A percentile compares a stretch with the other conserved stretches of the same genome.
phyloP scores from a whole-genome alignment of 2,329 filamentous ascomycete genomes.

The Hawksworthiomyces lignivorus region DNA sequence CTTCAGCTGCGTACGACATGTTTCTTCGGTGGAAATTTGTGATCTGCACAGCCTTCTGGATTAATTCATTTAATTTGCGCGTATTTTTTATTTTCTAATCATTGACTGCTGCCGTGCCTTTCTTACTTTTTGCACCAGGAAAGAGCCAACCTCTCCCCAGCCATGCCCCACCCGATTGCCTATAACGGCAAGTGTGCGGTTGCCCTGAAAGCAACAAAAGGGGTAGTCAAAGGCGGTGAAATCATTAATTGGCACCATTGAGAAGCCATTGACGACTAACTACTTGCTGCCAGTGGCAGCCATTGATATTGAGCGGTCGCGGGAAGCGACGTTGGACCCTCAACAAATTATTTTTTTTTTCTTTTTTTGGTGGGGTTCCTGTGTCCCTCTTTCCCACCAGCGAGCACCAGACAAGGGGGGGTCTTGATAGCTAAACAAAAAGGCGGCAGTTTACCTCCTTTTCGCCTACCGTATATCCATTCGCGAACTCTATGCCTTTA shows the following conservation, averaged over 20 bases:
- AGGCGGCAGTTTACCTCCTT: constrained; percentile 2
- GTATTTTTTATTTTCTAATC: no score
- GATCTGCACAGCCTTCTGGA: no score
- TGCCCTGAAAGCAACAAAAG: constrained; percentile 5
- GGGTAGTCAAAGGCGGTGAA: constrained; percentile 4
- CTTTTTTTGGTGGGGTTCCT: constrained; percentile 9
- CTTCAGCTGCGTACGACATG: no score
- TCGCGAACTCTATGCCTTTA: neutral
- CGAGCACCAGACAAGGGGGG: no score
- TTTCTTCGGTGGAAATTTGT: no score
- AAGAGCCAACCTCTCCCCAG: no score
- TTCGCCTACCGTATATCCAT: no score
- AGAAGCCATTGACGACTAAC: no score
- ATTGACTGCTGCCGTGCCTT: no score
- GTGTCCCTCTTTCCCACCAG: constrained; percentile 4
- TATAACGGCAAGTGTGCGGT: constrained; percentile 4
- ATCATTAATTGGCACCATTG: no score
- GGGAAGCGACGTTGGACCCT: constrained; percentile 4
- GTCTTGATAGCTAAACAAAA: constrained; percentile 1
- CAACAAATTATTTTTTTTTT: constrained; percentile 7
- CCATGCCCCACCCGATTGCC: neutral
- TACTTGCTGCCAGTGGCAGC: no score
- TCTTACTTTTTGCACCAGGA: neutral
- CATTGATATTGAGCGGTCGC: neutral
- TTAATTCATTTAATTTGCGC: no score